phyloP scores from a whole-genome alignment of 1,139 yeast genomes.

The Diutina ranongensis region DNA sequence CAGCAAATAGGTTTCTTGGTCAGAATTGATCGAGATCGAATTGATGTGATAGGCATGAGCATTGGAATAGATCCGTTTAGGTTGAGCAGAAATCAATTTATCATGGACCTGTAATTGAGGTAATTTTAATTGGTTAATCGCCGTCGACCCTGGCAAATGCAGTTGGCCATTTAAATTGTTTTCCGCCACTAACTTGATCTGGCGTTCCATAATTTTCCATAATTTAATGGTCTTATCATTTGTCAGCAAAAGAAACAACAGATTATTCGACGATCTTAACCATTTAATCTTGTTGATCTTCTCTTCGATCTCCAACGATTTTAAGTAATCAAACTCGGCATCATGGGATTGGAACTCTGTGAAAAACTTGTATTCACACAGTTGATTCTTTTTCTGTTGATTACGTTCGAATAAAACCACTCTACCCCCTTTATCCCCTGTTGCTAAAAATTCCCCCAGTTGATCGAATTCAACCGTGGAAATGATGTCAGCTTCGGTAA shows the following conservation, averaged over 20 bases:
- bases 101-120: slow-evolving; percentile 90
- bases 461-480: slow-evolving; percentile 95
- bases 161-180: slow-evolving; percentile 44
- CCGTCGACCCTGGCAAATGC: slow-evolving; percentile 11
- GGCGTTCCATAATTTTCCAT: slow-evolving; percentile 93
- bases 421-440: slow-evolving; percentile 98
- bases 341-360: slow-evolving; percentile 98
- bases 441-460: slow-evolving; percentile 89
- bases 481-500: slow-evolving; percentile 95
- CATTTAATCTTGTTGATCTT: slow-evolving; percentile 96
- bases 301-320: slow-evolving; percentile 94
- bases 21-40: slow-evolving; percentile 88
- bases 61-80: slow-evolving; percentile 82
- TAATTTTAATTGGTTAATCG: slow-evolving; percentile 40
- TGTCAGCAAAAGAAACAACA: slow-evolving; percentile 81
- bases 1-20: slow-evolving; percentile 88
- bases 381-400: slow-evolving; percentile 43
- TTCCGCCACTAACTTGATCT: slow-evolving; percentile 83
- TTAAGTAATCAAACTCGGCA: slow-evolving; percentile 95
- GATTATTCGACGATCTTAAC: slow-evolving; percentile 80
- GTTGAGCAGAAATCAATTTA: slow-evolving; percentile 89
- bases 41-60: slow-evolving; percentile 98
- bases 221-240: slow-evolving; percentile 96
- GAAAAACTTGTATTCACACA: slow-evolving; percentile 86
- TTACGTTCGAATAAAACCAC: slow-evolving; percentile 93